Percentiles rank a stretch among this genome's conserved stretches.
Conservation (phyloP, 2,329 filamentous ascomycete species). For the Teratosphaeriaceae sp. region DNA sequence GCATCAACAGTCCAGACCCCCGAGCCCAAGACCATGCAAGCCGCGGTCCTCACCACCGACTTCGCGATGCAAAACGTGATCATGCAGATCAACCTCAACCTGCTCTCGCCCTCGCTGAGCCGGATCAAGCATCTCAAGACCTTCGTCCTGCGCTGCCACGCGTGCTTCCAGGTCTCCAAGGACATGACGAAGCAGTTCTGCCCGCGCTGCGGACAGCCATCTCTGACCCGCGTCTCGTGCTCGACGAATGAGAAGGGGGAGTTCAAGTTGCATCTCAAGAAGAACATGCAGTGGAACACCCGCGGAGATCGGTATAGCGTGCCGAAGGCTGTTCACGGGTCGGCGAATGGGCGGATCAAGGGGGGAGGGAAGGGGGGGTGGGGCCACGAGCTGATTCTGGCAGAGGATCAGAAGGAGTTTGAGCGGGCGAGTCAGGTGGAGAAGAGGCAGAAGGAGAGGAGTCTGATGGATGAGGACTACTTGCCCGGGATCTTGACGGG, state of each 20-base stretch:
- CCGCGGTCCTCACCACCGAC: conserved; percentile 89
- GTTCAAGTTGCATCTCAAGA: conserved; percentile 82
- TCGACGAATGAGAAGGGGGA: conserved; percentile 73
- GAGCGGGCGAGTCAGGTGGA: conserved; percentile 56
- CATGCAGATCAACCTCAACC: conserved; percentile 87
- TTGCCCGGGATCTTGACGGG: conserved; percentile 79
- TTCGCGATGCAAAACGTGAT: conserved; percentile 98
- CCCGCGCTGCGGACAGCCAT: conserved; percentile 79
- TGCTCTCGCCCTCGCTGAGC: conserved; percentile 70
- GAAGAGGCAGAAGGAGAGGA: conserved; percentile 60
- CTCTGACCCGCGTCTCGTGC: conserved; percentile 77
- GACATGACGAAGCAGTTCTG: conserved; percentile 91
- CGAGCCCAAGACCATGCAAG: conserved; percentile 64
- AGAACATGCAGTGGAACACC: conserved; percentile 94
- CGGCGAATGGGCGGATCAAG: conserved; percentile 66
- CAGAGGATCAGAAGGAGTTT: conserved; percentile 97
- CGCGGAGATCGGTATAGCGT: conserved; percentile 88
- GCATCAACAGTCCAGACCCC: conserved; percentile 39
- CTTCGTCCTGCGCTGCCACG: conserved; percentile 88
- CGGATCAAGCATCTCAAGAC: conserved; percentile 81
- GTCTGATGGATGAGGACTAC: conserved; percentile 94
- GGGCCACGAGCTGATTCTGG: conserved; percentile 75
- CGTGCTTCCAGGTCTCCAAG: conserved; percentile 78
- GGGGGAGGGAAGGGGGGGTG: conserved; percentile 79
- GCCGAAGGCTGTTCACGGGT: conserved; percentile 80